Evolutionary conservation across 805 yeast species (phyloP).

Genomic region (Candida suzukii): DNA sequence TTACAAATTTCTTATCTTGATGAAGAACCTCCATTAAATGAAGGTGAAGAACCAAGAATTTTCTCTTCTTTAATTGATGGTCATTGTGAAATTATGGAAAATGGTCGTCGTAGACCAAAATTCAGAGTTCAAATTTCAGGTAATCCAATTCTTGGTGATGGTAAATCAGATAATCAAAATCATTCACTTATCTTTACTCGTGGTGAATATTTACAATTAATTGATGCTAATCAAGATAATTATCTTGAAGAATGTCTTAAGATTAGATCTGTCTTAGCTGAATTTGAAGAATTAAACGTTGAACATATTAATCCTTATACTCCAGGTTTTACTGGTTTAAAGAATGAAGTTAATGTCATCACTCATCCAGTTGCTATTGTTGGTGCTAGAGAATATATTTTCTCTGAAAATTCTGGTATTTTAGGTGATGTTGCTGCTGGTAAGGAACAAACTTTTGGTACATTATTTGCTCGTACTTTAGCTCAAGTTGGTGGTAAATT

Average conservation of each 20-base stretch:
- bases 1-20: slow-evolving; percentile 58
- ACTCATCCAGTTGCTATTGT: slow-evolving; percentile 66
- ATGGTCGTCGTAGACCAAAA: slow-evolving; percentile 55
- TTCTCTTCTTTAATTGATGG: slow-evolving; percentile 72
- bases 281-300: slow-evolving; percentile 67
- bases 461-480: slow-evolving; percentile 73
- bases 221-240: slow-evolving; percentile 82
- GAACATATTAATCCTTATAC: slow-evolving; percentile 81
- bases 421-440: slow-evolving; percentile 86
- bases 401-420: slow-evolving; percentile 76
- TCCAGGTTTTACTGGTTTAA: slow-evolving; percentile 48
- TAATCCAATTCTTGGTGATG: slow-evolving; percentile 79
- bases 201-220: slow-evolving; percentile 74
- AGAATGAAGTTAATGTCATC: slow-evolving; percentile 18
- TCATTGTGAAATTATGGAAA: slow-evolving; percentile 49
- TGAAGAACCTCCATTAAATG: slow-evolving; percentile 75
- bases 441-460: slow-evolving; percentile 83
- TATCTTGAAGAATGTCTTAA: slow-evolving; percentile 77
- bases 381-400: slow-evolving; percentile 79
- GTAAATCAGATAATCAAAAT: slow-evolving; percentile 80
- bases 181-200: slow-evolving; percentile 67
- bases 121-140: slow-evolving; percentile 65
- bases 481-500: slow-evolving; percentile 79
- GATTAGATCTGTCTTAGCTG: slow-evolving; percentile 66
- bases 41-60: slow-evolving; percentile 64